These are phyloP conservation scores for Fusarium poae DNA, from an alignment of 2,329 filamentous ascomycete species.

Conservation along the genomic window DNA sequence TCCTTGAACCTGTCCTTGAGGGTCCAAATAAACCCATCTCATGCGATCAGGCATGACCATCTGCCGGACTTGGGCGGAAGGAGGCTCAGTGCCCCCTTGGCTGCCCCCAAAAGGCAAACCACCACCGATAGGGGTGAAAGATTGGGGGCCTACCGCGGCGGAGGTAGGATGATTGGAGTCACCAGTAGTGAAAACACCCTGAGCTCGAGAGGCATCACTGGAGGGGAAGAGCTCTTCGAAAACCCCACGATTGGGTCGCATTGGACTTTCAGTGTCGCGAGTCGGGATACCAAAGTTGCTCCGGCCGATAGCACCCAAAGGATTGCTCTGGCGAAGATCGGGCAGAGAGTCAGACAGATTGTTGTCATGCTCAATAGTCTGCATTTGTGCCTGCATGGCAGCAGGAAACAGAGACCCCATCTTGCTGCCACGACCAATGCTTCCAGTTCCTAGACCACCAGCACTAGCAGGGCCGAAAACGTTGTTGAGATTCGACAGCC, in stretches of 20 bases:
- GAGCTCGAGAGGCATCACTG: constrained; percentile 51
- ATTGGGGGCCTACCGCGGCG: constrained; percentile 52
- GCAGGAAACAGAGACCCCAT: constrained; percentile 88
- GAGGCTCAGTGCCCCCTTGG: constrained; percentile 60
- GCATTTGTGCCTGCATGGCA: constrained; percentile 93
- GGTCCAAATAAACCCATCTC: constrained; percentile 98
- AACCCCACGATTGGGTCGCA: constrained; percentile 65
- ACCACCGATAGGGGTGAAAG: constrained; percentile 54
- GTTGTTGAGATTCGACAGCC: constrained; percentile 74
- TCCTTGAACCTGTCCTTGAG: constrained; percentile 90
- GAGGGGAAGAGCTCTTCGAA: constrained; percentile 69
- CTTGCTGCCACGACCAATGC: constrained; percentile 82
- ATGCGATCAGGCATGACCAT: constrained; percentile 99
- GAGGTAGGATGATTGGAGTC: constrained; percentile 55
- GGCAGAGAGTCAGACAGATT: constrained; percentile 67
- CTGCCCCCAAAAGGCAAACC: constrained; percentile 55
- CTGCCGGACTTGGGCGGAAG: constrained; percentile 79
- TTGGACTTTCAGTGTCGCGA: constrained; percentile 71
- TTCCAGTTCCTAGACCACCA: constrained; percentile 69
- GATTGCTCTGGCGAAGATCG: constrained; percentile 71
- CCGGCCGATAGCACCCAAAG: constrained; percentile 76
- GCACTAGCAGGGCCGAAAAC: constrained; percentile 76
- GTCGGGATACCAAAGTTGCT: constrained; percentile 66
- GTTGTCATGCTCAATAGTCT: constrained; percentile 75
- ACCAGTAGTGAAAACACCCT: constrained; percentile 55